Conservation (phyloP, 2,329 filamentous ascomycete genomes). For the Dendrostoma leiphaemia region DNA sequence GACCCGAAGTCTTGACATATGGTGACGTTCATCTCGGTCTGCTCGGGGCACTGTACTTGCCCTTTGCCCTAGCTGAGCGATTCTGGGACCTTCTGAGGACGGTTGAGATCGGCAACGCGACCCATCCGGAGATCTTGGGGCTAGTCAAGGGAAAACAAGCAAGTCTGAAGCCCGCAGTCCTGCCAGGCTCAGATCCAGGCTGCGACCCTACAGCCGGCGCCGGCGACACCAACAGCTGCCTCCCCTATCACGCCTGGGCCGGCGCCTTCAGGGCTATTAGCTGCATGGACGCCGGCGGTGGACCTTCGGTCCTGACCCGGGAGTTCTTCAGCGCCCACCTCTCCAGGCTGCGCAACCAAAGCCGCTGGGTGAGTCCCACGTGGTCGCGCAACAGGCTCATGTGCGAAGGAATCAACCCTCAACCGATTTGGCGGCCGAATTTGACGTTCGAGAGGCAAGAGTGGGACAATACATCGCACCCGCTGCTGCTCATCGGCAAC, state of each 20-base stretch:
- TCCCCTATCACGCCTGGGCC: slow-evolving; percentile 1
- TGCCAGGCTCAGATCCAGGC: background rate
- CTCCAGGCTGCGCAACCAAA: background rate
- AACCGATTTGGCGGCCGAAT: background rate
- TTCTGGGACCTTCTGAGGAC: background rate
- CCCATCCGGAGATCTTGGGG: background rate
- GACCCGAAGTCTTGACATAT: background rate
- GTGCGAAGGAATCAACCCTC: background rate
- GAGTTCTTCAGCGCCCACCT: background rate
- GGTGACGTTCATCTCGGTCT: background rate
- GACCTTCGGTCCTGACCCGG: slow-evolving; percentile 1
- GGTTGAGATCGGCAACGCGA: background rate
- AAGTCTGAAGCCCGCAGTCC: background rate
- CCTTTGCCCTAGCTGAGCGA: background rate
- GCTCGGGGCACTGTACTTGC: background rate
- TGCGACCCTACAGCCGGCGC: background rate
- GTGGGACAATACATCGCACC: slow-evolving; percentile 2
- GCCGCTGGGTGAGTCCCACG: slow-evolving; percentile 1
- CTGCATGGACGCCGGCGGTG: slow-evolving; percentile 2
- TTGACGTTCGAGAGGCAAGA: background rate
- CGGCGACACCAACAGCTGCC: background rate
- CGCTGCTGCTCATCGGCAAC: background rate
- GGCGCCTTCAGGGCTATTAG: background rate
- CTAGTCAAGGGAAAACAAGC: background rate
- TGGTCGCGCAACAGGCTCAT: slow-evolving; percentile 3